Evolutionary conservation across 2,329 filamentous ascomycete species (phyloP), one percentile per base, ranked within the genome.

Genomic region (Drechslerella dactyloides): DNA sequence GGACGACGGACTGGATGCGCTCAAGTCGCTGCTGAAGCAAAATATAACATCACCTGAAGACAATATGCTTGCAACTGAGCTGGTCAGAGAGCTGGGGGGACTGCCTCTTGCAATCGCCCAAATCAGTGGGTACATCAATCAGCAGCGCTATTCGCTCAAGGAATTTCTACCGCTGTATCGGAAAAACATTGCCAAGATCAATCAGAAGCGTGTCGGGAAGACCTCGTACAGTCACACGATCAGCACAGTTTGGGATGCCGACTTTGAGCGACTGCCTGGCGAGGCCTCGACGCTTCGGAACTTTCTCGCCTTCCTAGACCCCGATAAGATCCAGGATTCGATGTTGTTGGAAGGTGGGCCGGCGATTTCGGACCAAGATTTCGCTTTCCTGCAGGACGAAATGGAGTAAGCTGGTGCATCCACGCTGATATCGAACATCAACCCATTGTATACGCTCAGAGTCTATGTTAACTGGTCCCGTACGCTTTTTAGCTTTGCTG

Each of bases 81-180:
- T 79, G 30, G 69, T 58, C 10, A 53, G 73, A 6, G 35, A 68
- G 33, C 69, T 78, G n/a, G 77, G 77, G 5, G 77, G 77, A 13
- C 69, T 78, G 4, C 77, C 77, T 6, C 75, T 79, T 2, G 77
- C 78, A 19, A 55, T 79, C 10, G 72, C 46, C 13, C 77, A 79
- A 60, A 77, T 78, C n/a, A 74, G 75, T 24, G 75, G 76, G 10
- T 78, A 78, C 52, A 77, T 78, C 52, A 59, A 69, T 4, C 75
- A 78, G 27, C 63, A 75, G 35, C 74, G 68, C 21, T 70, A 76
- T 30, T 50, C 70, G 27, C 59, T 77, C n/a, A 52, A 75, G 46
- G 75, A 75, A n/a, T 78, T 79, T 59, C 70, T 77, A 33, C 65
- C 74, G 17, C 69, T 77, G 35, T 78, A 78, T 69, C 74, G 77